These are phyloP conservation scores for Trypanosoma vivax DNA, from an alignment of 208 protist genomes.

Conservation along the genomic window DNA sequence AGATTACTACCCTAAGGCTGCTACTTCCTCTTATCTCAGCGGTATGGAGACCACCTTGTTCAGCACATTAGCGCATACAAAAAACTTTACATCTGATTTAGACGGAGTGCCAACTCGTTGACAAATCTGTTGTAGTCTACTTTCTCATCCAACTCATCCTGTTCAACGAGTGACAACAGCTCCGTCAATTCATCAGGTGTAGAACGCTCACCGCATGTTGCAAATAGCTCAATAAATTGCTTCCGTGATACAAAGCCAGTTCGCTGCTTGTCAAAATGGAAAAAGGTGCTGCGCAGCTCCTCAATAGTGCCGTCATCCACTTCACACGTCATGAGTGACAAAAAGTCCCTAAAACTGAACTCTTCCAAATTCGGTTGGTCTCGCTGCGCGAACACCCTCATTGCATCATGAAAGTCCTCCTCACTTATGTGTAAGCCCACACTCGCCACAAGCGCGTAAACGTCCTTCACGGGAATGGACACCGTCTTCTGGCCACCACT, in stretches of 20 bases:
- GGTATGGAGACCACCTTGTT: background rate
- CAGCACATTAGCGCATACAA: background rate
- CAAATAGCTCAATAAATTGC: slow-evolving; percentile 57
- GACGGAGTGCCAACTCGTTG: slow-evolving; percentile 32
- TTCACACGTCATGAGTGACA: slow-evolving; percentile 45
- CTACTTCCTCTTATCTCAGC: no score
- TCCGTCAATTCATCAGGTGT: slow-evolving; percentile 80
- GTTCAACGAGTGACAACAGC: slow-evolving; percentile 52
- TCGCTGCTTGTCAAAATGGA: slow-evolving; percentile 69
- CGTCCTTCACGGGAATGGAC: slow-evolving; percentile 93
- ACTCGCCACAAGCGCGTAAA: slow-evolving; percentile 96
- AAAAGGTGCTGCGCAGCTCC: slow-evolving; percentile 76
- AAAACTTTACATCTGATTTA: slow-evolving; percentile 43
- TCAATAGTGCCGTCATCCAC: slow-evolving; percentile 44
- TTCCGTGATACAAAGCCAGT: slow-evolving; percentile 70
- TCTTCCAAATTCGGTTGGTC: slow-evolving; percentile 22
- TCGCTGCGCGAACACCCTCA: slow-evolving; percentile 90
- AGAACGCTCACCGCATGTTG: slow-evolving; percentile 73
- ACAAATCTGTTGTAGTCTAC: slow-evolving; percentile 76
- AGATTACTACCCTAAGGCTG: no score
- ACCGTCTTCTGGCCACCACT: slow-evolving; percentile 90
- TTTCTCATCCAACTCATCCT: slow-evolving; percentile 39
- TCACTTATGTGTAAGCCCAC: slow-evolving; percentile 87
- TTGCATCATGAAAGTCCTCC: slow-evolving; percentile 93
- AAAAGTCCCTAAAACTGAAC: slow-evolving; percentile 91